Conservation (phyloP, 495 filamentous ascomycete species). For the Podospora fimiseda region DNA sequence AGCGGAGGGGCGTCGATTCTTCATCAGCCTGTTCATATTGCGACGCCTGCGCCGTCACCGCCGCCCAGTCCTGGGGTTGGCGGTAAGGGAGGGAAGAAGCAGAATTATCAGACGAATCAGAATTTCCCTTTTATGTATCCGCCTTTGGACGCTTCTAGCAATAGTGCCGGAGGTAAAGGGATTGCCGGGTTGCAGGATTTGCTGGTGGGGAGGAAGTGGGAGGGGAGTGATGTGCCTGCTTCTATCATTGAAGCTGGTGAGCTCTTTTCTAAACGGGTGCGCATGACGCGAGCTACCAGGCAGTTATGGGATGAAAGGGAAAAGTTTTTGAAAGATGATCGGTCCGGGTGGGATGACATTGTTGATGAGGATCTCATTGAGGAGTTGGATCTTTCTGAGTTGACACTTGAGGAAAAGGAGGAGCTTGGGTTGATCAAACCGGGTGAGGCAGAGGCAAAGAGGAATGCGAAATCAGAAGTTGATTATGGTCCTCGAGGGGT, state of each 20-base stretch:
- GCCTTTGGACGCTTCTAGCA: constrained; percentile 74
- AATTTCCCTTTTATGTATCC: constrained; percentile 98
- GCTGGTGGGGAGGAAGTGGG: constrained; percentile 75
- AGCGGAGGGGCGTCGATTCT: constrained; percentile 72
- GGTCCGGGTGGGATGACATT: constrained; percentile 63
- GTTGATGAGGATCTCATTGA: constrained; percentile 44
- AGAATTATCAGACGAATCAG: constrained; percentile 98
- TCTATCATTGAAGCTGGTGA: constrained; percentile 94
- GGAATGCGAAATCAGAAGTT: constrained; percentile 23
- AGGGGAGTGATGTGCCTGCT: constrained; percentile 82
- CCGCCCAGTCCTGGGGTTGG: constrained; percentile 86
- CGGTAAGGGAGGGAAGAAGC: constrained; percentile 93
- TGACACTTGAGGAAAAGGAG: constrained; percentile 43
- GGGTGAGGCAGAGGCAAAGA: constrained; percentile 19
- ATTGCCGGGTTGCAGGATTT: constrained; percentile 66
- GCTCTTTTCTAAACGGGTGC: constrained; percentile 79
- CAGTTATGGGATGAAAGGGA: constrained; percentile 95
- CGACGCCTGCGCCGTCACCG: constrained; percentile 93
- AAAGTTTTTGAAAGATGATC: constrained; percentile 80
- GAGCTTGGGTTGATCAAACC: constrained; percentile 30
- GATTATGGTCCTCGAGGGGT: constrained; percentile 48
- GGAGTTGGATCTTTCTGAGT: constrained; percentile 43
- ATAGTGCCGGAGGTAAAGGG: constrained; percentile 81
- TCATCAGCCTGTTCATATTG: constrained; percentile 94
- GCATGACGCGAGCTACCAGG: constrained; percentile 82